Conservation (phyloP, 768 basidiomycete species). For the Ephemerocybe angulata region DNA sequence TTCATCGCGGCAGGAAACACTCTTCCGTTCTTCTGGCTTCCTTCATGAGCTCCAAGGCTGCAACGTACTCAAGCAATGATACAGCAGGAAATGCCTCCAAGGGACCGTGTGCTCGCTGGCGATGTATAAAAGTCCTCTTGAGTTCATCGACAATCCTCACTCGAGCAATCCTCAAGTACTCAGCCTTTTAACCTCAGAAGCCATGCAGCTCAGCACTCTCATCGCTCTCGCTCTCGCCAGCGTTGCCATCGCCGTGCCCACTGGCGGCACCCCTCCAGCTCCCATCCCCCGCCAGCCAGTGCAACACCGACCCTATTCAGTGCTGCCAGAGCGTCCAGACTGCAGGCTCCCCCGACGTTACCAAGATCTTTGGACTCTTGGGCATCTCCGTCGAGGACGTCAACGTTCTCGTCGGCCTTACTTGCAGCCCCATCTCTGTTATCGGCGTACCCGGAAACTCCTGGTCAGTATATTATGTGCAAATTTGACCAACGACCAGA, state of each 20-base stretch:
- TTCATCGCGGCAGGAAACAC: no score
- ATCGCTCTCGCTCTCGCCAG: conserved; percentile 4
- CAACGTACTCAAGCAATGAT: no score
- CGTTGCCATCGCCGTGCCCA: conserved; percentile 12
- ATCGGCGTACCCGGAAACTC: conserved; percentile 23
- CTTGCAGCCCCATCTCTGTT: conserved; percentile 17
- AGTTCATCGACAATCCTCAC: neutral
- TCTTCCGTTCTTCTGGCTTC: no score
- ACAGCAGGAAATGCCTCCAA: no score
- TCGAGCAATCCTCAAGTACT: neutral
- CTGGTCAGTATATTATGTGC: conserved; percentile 23
- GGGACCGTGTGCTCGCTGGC: no score
- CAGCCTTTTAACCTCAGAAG: neutral
- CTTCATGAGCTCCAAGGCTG: no score
- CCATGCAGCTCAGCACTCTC: conserved; percentile 9
- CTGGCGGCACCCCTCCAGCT: no score
- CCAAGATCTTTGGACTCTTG: conserved; percentile 12
- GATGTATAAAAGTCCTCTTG: neutral
- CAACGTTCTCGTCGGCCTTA: conserved; percentile 12
- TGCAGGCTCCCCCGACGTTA: neutral
- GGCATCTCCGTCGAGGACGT: conserved; percentile 12
- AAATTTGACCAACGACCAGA: no score
- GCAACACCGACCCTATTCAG: conserved; percentile 26
- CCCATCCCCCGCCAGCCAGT: conserved; percentile 21
- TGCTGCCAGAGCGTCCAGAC: conserved; percentile 21